These are phyloP conservation scores for Sphenostylis stenocarpa DNA, from an alignment of 306 rosid species.

Conservation along the genomic window DNA sequence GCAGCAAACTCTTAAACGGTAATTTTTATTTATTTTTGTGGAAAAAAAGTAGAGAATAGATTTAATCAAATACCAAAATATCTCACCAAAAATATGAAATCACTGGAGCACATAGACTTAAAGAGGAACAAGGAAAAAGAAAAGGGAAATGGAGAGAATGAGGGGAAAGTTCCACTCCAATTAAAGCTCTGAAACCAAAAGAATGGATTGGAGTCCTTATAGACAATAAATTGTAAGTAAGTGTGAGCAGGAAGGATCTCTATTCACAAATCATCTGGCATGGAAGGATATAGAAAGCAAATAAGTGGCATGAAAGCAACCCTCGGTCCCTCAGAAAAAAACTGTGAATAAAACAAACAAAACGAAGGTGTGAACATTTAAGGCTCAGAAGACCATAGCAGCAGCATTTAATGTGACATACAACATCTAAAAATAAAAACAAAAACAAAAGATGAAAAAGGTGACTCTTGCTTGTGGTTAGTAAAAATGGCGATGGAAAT, in stretches of 20 bases:
- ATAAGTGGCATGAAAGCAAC: conserved; percentile 51
- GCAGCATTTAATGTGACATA: conserved; percentile 51
- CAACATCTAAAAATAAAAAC: neutral
- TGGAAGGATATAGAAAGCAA: conserved; percentile 39
- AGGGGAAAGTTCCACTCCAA: conserved; percentile 36
- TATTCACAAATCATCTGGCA: conserved; percentile 31
- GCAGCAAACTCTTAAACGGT: neutral
- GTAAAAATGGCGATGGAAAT: conserved; percentile 38
- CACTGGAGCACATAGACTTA: conserved; percentile 33
- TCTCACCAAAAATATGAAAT: conserved; percentile 45
- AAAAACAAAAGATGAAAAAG: conserved; percentile 5
- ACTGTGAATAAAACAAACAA: conserved; percentile 49
- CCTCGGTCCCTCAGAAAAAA: conserved; percentile 32
- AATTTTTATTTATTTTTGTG: neutral
- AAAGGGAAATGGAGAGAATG: conserved; percentile 33
- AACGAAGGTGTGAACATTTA: conserved; percentile 40
- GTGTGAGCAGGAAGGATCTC: conserved; percentile 31
- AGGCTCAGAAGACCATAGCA: conserved; percentile 45
- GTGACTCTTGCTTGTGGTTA: conserved; percentile 28
- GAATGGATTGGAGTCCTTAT: conserved; percentile 41
- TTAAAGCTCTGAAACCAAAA: conserved; percentile 38
- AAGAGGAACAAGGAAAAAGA: neutral
- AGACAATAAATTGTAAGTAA: conserved; percentile 47
- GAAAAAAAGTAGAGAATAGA: neutral
- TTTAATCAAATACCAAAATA: conserved; percentile 6